Evolutionary conservation across 2,329 filamentous ascomycete species (phyloP).

Genomic region (Tolypocladium sp.): DNA sequence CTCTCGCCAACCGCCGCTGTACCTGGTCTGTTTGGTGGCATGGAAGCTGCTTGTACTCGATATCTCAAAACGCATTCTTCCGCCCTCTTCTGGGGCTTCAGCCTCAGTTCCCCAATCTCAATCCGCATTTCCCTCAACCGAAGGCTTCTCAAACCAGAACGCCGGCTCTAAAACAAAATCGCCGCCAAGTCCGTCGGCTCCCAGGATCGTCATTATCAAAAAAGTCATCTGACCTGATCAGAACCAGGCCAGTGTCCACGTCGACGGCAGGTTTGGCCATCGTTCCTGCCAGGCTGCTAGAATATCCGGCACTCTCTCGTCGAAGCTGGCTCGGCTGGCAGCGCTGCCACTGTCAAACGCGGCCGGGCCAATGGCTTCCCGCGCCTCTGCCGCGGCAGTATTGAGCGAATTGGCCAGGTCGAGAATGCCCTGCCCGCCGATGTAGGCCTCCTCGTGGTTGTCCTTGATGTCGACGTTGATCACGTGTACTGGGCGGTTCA

Average conservation of each 20-base stretch:
- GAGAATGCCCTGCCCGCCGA: conserved; percentile 84
- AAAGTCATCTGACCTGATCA: conserved; percentile 28
- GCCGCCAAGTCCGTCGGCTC: neutral
- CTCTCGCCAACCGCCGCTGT: neutral
- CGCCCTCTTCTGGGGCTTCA: neutral
- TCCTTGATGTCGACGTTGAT: conserved; percentile 99
- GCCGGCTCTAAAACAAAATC: neutral
- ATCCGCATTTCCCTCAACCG: neutral
- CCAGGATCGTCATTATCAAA: neutral
- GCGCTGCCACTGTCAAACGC: conserved; percentile 63
- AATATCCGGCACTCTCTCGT: conserved; percentile 88
- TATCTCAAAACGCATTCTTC: neutral
- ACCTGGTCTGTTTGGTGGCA: neutral
- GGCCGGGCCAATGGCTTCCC: conserved; percentile 51
- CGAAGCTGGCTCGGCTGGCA: conserved; percentile 66
- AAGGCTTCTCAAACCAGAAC: neutral
- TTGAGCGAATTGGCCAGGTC: conserved; percentile 85
- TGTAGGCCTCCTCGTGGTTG: conserved; percentile 90
- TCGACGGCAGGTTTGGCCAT: conserved; percentile 82
- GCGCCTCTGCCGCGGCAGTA: conserved; percentile 67
- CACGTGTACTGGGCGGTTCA: conserved; percentile 92
- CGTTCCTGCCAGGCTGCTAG: conserved; percentile 88
- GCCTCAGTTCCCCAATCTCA: neutral
- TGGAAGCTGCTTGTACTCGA: neutral
- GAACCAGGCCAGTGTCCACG: conserved; percentile 96